Percentiles rank a stretch among this genome's conserved stretches.
Conservation (phyloP, 2,329 filamentous ascomycete genomes). For the Aspergillus ochraceoroseus region DNA sequence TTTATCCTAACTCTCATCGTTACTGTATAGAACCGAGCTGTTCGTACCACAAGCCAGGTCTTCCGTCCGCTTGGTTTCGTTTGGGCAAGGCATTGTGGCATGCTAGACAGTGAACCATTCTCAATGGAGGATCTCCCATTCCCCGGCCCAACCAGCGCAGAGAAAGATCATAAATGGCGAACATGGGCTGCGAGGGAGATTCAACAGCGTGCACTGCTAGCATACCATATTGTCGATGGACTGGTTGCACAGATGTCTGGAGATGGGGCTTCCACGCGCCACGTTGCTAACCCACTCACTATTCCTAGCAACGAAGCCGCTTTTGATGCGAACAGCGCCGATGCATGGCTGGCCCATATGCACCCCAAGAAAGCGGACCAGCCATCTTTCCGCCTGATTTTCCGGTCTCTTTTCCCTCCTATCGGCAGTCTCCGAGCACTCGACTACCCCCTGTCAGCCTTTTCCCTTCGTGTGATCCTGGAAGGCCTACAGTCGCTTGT, state of each 20-base stretch:
- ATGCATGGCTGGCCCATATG: slow-evolving; percentile 42
- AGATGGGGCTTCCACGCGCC: slow-evolving; percentile 41
- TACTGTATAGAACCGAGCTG: slow-evolving; percentile 34
- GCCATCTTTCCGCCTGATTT: slow-evolving; percentile 41
- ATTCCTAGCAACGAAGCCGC: slow-evolving; percentile 40
- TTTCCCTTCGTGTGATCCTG: slow-evolving; percentile 42
- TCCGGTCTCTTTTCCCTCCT: slow-evolving; percentile 40
- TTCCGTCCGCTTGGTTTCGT: slow-evolving; percentile 45
- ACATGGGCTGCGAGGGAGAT: slow-evolving; percentile 44
- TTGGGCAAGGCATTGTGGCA: slow-evolving; percentile 46
- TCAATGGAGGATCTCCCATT: slow-evolving; percentile 34
- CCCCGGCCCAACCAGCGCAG: slow-evolving; percentile 27
- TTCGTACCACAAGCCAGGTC: slow-evolving; percentile 44
- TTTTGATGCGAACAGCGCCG: slow-evolving; percentile 40
- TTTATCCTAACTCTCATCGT: not conserved
- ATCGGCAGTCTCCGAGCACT: slow-evolving; percentile 28
- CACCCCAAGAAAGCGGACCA: slow-evolving; percentile 28
- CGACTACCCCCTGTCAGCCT: slow-evolving; percentile 38
- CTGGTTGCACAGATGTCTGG: slow-evolving; percentile 45
- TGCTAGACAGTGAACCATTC: slow-evolving; percentile 39
- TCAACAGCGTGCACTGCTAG: slow-evolving; percentile 43
- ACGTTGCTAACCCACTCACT: slow-evolving; percentile 41
- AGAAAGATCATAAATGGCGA: slow-evolving; percentile 43
- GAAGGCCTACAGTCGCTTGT: slow-evolving; percentile 45
- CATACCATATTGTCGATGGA: slow-evolving; percentile 45